Evolutionary conservation across 176 grass and related monocot species (phyloP), one percentile per base, ranked within the genome.

Genomic region (Musa acuminata): DNA sequence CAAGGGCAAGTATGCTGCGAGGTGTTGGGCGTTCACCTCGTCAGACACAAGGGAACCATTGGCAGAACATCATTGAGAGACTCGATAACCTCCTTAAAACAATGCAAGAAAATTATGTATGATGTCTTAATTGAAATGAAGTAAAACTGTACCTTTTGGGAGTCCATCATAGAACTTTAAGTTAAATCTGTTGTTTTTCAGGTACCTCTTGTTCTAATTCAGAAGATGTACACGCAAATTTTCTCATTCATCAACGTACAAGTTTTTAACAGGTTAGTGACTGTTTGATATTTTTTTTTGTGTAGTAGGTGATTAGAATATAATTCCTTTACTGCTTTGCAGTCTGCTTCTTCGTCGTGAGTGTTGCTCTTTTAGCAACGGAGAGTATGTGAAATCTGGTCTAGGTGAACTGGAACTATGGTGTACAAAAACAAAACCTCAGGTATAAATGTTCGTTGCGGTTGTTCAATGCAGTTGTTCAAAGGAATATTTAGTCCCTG

Each of bases 351-450:
- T 99, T 57, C 90, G 95, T 13, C 95, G 88, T 67, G 95, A 99
- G 78, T 99, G 90, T 76, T 99, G 95, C 76, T 99, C 90, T 57
- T 99, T 99, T 64, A 99, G 88, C 79, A 99, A 99, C 35, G 88
- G 88, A 75, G 95, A 94, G 69, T 94, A 91, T 82, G 86, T 99
- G 49, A 99, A 99, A 71, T 71, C 95, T 82, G 95, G 95, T 76
- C 84, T 99, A 54, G 88, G 82, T 83, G 95, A 99, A 77, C 73
- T 99, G 59, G 95, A 99, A 77, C 62, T 89, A 58, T 99, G 95
- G 95, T 99, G 95, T 64, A 84, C 82, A 76, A 85, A 87, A 81
- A 82, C 88, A 85, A 99, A 87, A 74, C 8, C 80, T 16, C 90
- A 99, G 52, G 65, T 79, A 79, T 13, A 17, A 20, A 69, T 53